These are phyloP conservation scores for Zea luxurians DNA, from an alignment of 176 grass and related monocot genomes.

Conservation along the genomic window DNA sequence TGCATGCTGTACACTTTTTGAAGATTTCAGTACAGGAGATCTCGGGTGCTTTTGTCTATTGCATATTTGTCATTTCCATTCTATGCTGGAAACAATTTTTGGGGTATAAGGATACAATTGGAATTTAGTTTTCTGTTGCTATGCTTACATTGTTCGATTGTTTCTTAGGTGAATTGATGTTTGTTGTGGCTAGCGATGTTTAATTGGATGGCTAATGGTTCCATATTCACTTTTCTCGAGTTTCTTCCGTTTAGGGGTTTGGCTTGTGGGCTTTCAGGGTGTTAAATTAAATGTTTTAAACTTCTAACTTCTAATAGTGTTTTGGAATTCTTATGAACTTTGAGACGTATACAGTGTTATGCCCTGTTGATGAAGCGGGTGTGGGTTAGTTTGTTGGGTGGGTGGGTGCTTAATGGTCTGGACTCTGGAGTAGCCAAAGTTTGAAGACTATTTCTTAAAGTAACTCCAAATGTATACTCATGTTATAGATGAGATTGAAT, in stretches of 20 bases:
- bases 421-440: not conserved
- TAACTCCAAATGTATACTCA: too few species aligned
- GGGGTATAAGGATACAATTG: not conserved
- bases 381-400: not conserved
- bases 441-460: not conserved
- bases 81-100: not conserved
- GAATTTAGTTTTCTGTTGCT: not conserved
- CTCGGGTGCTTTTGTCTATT: not conserved
- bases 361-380: too few species aligned
- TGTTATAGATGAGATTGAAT: not conserved
- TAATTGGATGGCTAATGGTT: not conserved
- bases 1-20: not conserved
- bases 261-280: not conserved
- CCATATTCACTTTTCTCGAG: not conserved
- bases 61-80: not conserved
- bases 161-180: not conserved
- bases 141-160: not conserved
- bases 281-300: not conserved
- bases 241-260: not conserved
- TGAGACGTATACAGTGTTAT: not conserved
- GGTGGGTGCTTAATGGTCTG: not conserved
- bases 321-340: not conserved
- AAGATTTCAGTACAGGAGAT: not conserved
- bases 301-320: not conserved
- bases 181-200: not conserved